Percentiles rank a stretch among this genome's conserved stretches.
Evolutionary conservation across 805 yeast species (phyloP).

Genomic region (Candida alai): DNA sequence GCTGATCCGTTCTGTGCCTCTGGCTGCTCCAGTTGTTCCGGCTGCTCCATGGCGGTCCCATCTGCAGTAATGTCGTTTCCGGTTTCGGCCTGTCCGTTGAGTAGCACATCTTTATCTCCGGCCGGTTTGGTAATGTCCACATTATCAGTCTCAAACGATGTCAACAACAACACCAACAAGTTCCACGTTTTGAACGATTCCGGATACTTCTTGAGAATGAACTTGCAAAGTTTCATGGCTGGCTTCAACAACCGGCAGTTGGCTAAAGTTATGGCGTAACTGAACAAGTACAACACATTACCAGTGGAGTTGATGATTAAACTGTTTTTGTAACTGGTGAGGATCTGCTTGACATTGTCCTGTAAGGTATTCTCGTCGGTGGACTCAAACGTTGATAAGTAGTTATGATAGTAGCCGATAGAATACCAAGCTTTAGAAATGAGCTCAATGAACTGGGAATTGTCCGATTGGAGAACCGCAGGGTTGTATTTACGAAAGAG

Average conservation of each 20-base stretch:
- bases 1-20: too few species aligned
- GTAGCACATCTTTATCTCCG: background rate
- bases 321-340: conserved; percentile 29
- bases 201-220: conserved; percentile 48
- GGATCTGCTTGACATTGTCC: conserved; percentile 13
- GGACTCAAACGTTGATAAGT: conserved; percentile 23
- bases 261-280: conserved; percentile 49
- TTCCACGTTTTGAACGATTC: conserved; percentile 64
- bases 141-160: conserved; percentile 50
- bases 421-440: conserved; percentile 37
- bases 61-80: conserved; percentile 2
- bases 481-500: conserved; percentile 33
- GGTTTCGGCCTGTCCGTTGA: background rate
- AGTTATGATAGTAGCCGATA: conserved; percentile 30
- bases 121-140: conserved; percentile 13
- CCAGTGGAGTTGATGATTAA: conserved; percentile 37
- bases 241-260: conserved; percentile 39
- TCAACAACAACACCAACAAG: conserved; percentile 57
- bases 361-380: conserved; percentile 18
- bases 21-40: conserved; percentile 1
- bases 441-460: conserved; percentile 22
- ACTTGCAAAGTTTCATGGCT: conserved; percentile 45
- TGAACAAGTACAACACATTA: conserved; percentile 24
- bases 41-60: conserved; percentile 2
- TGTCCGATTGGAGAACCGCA: conserved; percentile 25